Evolutionary conservation across 345 rosid species (phyloP).

Genomic region (Citrus sp.): DNA sequence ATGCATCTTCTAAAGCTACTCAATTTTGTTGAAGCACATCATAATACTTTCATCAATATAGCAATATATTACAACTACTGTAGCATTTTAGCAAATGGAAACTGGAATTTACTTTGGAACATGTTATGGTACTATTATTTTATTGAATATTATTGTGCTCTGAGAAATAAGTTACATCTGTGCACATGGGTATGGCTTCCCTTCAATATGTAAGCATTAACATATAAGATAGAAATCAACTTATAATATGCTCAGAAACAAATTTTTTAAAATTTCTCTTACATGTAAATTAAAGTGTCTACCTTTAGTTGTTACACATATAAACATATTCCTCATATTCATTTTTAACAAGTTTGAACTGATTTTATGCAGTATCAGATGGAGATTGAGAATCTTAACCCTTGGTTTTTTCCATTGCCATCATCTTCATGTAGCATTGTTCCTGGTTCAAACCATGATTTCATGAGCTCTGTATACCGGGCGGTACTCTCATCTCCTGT

Average conservation of each 20-base stretch:
- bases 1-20: not conserved
- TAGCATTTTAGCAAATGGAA: not conserved
- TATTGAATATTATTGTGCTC: not conserved
- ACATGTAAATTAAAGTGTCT: not conserved
- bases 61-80: not conserved
- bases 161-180: not conserved
- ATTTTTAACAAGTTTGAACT: slow-evolving; percentile 9
- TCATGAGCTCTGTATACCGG: slow-evolving; percentile 56
- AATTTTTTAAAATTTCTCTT: not conserved
- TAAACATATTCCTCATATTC: not conserved
- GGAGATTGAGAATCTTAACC: slow-evolving; percentile 57
- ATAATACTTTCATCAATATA: not conserved
- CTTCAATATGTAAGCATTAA: not conserved
- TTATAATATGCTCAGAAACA: not conserved
- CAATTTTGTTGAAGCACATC: not conserved
- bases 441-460: slow-evolving; percentile 87
- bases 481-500: slow-evolving; percentile 88
- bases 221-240: not conserved
- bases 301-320: not conserved
- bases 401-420: slow-evolving; percentile 89
- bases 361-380: slow-evolving; percentile 37
- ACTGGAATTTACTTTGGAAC: not conserved
- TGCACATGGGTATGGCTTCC: not conserved
- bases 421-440: slow-evolving; percentile 46
- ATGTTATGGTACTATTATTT: not conserved